Conservation (phyloP, 2,329 filamentous ascomycete species). For the Pseudogymnoascus pannorum region DNA sequence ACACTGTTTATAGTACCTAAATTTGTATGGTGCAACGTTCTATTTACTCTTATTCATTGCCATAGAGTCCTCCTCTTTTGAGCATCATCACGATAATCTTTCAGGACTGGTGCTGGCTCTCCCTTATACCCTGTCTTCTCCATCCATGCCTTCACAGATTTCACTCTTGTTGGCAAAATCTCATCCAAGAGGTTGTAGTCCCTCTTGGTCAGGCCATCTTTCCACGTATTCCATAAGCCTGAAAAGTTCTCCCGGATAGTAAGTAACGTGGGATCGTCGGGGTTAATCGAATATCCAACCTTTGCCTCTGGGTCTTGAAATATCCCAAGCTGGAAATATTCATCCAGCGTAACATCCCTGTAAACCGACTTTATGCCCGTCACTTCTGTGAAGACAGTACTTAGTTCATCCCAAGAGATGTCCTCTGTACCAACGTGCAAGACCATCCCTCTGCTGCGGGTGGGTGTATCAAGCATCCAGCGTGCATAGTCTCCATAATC, state of each 20-base stretch:
- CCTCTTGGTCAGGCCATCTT: slow-evolving; percentile 14
- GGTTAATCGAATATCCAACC: slow-evolving; percentile 15
- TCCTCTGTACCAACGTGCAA: slow-evolving; percentile 22
- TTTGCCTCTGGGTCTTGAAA: slow-evolving; percentile 17
- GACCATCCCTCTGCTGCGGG: slow-evolving; percentile 19
- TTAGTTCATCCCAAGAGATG: slow-evolving; percentile 18
- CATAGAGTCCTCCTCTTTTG: neutral
- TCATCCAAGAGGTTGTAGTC: slow-evolving; percentile 21
- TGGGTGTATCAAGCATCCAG: slow-evolving; percentile 24
- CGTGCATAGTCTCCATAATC: slow-evolving; percentile 23
- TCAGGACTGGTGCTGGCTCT: neutral
- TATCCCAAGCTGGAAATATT: slow-evolving; percentile 14
- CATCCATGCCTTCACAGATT: slow-evolving; percentile 20
- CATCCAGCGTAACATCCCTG: slow-evolving; percentile 17
- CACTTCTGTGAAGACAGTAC: slow-evolving; percentile 15
- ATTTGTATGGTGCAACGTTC: neutral
- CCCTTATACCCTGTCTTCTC: neutral
- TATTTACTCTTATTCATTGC: neutral
- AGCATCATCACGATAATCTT: neutral
- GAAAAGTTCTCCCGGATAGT: slow-evolving; percentile 20
- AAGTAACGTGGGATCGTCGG: slow-evolving; percentile 16
- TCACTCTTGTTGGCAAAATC: slow-evolving; percentile 20
- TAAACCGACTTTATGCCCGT: slow-evolving; percentile 18
- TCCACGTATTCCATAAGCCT: slow-evolving; percentile 21
- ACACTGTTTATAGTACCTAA: neutral